These are phyloP conservation scores for Cyberlindnera amylophila DNA, from an alignment of 805 yeast genomes.

Conservation along the genomic window DNA sequence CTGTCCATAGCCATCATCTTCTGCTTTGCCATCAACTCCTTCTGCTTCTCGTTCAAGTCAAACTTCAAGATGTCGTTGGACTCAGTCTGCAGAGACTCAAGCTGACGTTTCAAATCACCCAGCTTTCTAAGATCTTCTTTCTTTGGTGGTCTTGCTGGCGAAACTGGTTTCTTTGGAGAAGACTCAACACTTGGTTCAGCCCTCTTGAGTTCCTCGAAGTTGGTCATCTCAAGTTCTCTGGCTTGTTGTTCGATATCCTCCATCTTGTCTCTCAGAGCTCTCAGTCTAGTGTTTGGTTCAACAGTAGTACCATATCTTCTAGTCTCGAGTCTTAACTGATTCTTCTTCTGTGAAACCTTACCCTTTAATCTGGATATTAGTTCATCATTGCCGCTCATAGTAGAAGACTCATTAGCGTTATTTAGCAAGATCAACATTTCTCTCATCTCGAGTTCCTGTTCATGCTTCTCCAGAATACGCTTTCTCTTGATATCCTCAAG, in stretches of 20 bases:
- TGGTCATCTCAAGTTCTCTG: constrained; percentile 78
- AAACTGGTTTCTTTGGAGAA: constrained; percentile 27
- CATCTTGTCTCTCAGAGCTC: constrained; percentile 78
- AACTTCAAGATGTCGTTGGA: constrained; percentile 73
- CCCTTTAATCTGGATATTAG: constrained; percentile 37
- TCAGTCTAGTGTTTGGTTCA: constrained; percentile 74
- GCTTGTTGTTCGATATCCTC: constrained; percentile 83
- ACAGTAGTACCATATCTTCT: constrained; percentile 47
- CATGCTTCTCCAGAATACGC: constrained; percentile 58
- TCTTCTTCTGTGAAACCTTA: constrained; percentile 36
- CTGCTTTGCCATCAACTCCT: constrained; percentile 42
- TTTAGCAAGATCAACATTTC: constrained; percentile 65
- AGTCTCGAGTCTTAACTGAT: constrained; percentile 40
- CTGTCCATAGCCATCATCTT: constrained; percentile 68
- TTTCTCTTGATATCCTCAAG: constrained; percentile 60
- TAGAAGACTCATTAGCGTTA: constrained; percentile 34
- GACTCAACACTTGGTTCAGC: constrained; percentile 15
- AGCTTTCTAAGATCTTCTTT: constrained; percentile 55
- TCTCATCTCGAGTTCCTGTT: constrained; percentile 72
- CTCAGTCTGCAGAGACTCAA: constrained; percentile 63
- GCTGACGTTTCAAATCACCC: constrained; percentile 49
- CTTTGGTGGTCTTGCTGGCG: constrained; percentile 32
- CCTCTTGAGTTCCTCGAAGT: constrained; percentile 53
- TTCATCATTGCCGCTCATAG: constrained; percentile 30
- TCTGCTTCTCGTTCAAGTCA: constrained; percentile 47